phyloP scores from a whole-genome alignment of 1,139 yeast species.

The Saccharomyces pastorianus region DNA sequence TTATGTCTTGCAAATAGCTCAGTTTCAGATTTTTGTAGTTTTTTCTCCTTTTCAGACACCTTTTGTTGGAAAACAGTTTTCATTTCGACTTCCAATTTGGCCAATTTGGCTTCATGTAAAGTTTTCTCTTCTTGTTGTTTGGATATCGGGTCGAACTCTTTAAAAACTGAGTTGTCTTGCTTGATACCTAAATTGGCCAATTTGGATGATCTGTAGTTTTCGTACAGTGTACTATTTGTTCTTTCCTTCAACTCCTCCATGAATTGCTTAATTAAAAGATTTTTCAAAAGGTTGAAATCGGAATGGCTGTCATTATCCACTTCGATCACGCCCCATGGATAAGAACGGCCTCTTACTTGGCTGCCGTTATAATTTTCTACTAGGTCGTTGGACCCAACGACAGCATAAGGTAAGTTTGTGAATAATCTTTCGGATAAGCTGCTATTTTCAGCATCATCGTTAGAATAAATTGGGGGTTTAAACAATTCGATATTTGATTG shows the following conservation, averaged over 20 bases:
- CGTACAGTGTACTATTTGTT: conserved; percentile 72
- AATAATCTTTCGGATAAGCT: conserved; percentile 59
- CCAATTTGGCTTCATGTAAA: conserved; percentile 85
- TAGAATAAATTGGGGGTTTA: conserved; percentile 68
- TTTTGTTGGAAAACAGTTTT: conserved; percentile 93
- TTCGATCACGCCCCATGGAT: conserved; percentile 98
- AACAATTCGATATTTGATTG: conserved; percentile 73
- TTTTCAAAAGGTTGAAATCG: conserved; percentile 86
- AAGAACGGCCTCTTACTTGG: conserved; percentile 80
- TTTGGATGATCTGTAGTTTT: conserved; percentile 82
- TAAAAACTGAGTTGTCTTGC: conserved; percentile 87
- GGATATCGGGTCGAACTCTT: conserved; percentile 86
- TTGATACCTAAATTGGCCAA: conserved; percentile 75
- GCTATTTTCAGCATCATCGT: conserved; percentile 80
- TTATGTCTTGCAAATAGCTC: conserved; percentile 92
- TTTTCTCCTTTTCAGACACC: conserved; percentile 94
- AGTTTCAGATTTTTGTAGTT: conserved; percentile 93
- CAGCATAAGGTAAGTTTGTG: conserved; percentile 81
- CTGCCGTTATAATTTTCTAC: conserved; percentile 72
- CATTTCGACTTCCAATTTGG: conserved; percentile 95
- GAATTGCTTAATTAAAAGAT: conserved; percentile 79
- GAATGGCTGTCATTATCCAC: conserved; percentile 92
- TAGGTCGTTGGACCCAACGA: conserved; percentile 79
- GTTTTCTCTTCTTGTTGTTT: conserved; percentile 93
- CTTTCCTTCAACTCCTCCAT: conserved; percentile 90